Evolutionary conservation across 139 green algal genomes (phyloP).

Genomic region (Chlamydomonas sp.): DNA sequence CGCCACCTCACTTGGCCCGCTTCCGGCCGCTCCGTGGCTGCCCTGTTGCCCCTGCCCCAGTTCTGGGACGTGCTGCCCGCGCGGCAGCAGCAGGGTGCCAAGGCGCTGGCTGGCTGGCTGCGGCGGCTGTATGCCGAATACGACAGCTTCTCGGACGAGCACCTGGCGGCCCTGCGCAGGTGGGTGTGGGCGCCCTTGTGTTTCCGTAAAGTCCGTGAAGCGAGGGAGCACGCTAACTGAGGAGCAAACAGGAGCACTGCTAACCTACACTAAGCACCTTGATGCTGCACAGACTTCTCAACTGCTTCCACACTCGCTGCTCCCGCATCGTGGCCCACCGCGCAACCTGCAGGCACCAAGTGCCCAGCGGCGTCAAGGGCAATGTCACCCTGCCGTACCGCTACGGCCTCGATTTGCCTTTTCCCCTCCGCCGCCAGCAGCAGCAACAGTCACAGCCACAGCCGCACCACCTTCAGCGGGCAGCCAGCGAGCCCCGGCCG

Average conservation of each 20-base stretch:
- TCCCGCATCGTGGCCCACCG: not conserved
- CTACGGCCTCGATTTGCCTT: not conserved
- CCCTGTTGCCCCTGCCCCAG: not conserved
- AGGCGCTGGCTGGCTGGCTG: not conserved
- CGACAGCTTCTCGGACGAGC: not conserved
- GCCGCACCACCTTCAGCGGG: not conserved
- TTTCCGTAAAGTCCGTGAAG: no score
- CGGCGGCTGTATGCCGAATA: not conserved
- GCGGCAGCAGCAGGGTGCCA: no score
- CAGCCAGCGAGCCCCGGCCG: not conserved
- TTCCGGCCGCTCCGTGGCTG: no score
- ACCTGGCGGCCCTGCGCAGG: slow-evolving; percentile 5
- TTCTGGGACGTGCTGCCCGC: not conserved
- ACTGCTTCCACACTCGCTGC: not conserved
- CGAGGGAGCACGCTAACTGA: not conserved
- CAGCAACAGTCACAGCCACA: not conserved
- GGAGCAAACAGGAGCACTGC: not conserved
- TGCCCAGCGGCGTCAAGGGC: not conserved
- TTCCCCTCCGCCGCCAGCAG: not conserved
- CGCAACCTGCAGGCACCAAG: not conserved
- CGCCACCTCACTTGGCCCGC: not conserved
- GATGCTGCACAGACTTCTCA: not conserved
- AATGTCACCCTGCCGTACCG: not conserved
- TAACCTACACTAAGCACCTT: not conserved
- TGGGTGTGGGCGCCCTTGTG: not conserved